Conservation (phyloP, 163 green algal genomes). For the Scenedesmus sp. region DNA sequence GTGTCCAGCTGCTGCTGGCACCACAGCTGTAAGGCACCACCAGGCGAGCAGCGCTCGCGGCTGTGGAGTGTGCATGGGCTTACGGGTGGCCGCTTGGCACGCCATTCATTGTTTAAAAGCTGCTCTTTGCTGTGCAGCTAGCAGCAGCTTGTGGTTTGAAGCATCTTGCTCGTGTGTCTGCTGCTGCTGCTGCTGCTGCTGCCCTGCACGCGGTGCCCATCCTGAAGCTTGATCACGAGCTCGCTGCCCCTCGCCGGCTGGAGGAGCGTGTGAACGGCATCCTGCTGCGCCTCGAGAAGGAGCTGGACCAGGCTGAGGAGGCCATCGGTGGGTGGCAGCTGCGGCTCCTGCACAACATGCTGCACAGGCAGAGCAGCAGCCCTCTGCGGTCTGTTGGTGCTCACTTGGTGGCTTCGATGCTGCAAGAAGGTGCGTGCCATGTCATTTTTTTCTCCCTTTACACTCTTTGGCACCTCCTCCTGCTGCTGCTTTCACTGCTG, state of each 20-base stretch:
- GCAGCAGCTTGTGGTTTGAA: neutral
- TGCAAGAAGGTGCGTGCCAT: too few species aligned
- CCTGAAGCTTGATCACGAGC: slow-evolving; percentile 37
- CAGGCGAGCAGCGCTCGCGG: too few species aligned
- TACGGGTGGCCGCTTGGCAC: too few species aligned
- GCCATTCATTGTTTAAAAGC: too few species aligned
- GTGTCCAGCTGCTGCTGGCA: too few species aligned
- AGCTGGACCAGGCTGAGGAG: slow-evolving; percentile 72
- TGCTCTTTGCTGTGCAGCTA: neutral
- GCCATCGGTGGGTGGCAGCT: slow-evolving; percentile 8
- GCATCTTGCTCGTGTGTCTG: neutral
- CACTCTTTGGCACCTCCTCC: too few species aligned
- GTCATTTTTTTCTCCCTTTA: too few species aligned
- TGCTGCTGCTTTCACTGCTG: neutral
- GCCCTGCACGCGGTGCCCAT: neutral
- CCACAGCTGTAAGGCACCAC: too few species aligned
- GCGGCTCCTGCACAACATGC: neutral
- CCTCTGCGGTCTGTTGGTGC: too few species aligned
- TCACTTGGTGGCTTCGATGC: too few species aligned
- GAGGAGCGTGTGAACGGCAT: slow-evolving; percentile 83
- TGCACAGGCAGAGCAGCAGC: too few species aligned
- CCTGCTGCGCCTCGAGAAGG: slow-evolving; percentile 86
- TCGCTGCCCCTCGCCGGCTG: slow-evolving; percentile 67
- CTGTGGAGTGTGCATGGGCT: too few species aligned
- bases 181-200: neutral